Percentiles rank a stretch among this genome's conserved stretches.
Conservation (phyloP, 371 early-diverging fungal species). For the Furculomyces boomerangus region DNA sequence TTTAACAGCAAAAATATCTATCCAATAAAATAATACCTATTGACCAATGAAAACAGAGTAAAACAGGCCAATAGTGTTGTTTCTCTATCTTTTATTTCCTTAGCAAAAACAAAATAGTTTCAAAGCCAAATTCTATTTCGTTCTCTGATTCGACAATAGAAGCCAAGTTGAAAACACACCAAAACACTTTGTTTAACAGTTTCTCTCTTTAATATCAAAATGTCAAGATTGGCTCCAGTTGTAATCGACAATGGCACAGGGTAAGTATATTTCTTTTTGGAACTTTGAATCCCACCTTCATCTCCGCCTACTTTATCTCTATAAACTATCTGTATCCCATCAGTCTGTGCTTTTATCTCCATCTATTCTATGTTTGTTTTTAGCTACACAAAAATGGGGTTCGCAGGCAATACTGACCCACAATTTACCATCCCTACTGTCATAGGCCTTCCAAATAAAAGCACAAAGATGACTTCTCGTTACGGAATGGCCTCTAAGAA, state of each 20-base stretch:
- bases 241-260: slow-evolving; percentile 92
- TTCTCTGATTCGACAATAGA: too few relatives aligned
- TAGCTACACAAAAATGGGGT: slow-evolving; percentile 96
- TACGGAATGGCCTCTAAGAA: slow-evolving; percentile 80
- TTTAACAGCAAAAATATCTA: too few relatives aligned
- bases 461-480: slow-evolving; percentile 11
- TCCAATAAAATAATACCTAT: too few relatives aligned
- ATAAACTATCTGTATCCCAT: background rate
- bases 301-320: background rate
- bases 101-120: too few relatives aligned
- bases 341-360: background rate
- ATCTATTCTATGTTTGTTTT: background rate
- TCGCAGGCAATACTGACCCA: slow-evolving; percentile 91
- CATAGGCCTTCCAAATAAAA: slow-evolving; percentile 34
- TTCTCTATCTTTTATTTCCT: too few relatives aligned
- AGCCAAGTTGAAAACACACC: too few relatives aligned
- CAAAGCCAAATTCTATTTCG: too few relatives aligned
- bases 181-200: too few relatives aligned
- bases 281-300: background rate
- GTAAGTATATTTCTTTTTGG: slow-evolving; percentile 26
- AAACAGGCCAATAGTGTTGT: too few relatives aligned
- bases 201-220: slow-evolving; percentile 2
- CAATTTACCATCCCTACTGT: slow-evolving; percentile 89
- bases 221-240: slow-evolving; percentile 31
- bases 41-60: too few relatives aligned